Evolutionary conservation across 257 asterid genomes (phyloP), one percentile per base, ranked within the genome.

Genomic region (Solanum sejunctum): DNA sequence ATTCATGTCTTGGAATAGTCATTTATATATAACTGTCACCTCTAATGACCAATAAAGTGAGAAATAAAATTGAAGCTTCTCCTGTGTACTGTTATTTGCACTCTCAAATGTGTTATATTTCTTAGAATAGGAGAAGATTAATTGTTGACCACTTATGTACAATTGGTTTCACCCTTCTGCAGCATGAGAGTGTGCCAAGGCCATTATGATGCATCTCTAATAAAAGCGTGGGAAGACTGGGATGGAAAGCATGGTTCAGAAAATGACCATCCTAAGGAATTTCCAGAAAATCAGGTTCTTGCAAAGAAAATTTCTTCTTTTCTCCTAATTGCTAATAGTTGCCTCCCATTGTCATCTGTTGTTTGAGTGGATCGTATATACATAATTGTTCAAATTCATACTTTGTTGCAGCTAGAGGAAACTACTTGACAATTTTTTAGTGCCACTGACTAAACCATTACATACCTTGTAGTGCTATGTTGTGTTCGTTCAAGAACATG

Each of bases 221-320:
- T 93, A 87, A 90, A 90, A 86, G 99, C 98, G 21, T 96, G 99
- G 99, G 99, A 97, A 87, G 92, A 89, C 71, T 97, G 98, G 98
- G 99, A 97, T 84, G 89, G 32, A 23, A 88, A 89, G 87, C 93
- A 93, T 86, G 87, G 91, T 63, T 93, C 99, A 60, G 98, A 95
- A 90, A 96, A 96, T 90, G 98, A 96, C 80, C 93, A 96, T 85
- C 99, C 99, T 10, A 91, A 88, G 83, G 92, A 91, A 45, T 95
- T 96, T 89, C 94, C 97, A 71, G 89, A 88, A 83, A 90, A 93
- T 71, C 99, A 97, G 96, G 99, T 95, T 83, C 85, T 43, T 52
- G 60, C 80, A 54, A 36, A 85, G 82, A 61, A 60, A 87, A 39
- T 83, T 77, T 10, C 41, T 26, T 26, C 64, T 28, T 52, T 17